Evolutionary conservation across 73 alveolate species (phyloP).

Genomic region (Blepharisma stoltei): DNA sequence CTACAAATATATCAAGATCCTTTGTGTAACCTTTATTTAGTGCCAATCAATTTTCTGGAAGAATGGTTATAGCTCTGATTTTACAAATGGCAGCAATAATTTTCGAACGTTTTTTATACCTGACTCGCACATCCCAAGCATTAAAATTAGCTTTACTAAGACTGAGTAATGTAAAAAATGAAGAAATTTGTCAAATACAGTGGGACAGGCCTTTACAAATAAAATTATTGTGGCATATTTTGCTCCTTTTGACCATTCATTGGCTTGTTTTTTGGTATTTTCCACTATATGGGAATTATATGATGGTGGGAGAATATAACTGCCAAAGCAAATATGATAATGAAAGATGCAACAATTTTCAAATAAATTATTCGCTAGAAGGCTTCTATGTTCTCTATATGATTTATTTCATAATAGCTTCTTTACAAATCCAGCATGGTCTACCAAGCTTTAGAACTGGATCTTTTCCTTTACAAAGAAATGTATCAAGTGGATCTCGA

Average conservation of each 20-base stretch:
- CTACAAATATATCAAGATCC: conserved; percentile 34
- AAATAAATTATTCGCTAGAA: conserved; percentile 39
- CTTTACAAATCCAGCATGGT: conserved; percentile 77
- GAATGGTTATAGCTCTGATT: conserved; percentile 57
- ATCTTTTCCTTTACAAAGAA: conserved; percentile 52
- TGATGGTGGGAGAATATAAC: conserved; percentile 30
- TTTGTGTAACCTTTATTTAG: conserved; percentile 32
- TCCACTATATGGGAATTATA: conserved; percentile 39
- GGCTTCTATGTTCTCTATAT: conserved; percentile 70
- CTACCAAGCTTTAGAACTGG: conserved; percentile 81
- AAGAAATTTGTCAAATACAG: neutral
- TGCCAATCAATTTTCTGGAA: conserved; percentile 46
- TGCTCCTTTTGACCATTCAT: conserved; percentile 32
- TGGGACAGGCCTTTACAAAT: conserved; percentile 9
- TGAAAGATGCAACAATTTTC: conserved; percentile 46
- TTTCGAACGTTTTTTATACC: conserved; percentile 48
- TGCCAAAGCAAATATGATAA: conserved; percentile 34
- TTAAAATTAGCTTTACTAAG: neutral
- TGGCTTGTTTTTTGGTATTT: conserved; percentile 45
- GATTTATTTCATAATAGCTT: conserved; percentile 63
- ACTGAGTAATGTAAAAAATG: neutral
- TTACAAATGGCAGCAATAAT: conserved; percentile 46
- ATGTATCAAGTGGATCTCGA: neutral
- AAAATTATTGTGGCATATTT: conserved; percentile 37
- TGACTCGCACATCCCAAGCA: conserved; percentile 26